Conservation (phyloP, 768 basidiomycete genomes). For the Dentipellis fragilis region DNA sequence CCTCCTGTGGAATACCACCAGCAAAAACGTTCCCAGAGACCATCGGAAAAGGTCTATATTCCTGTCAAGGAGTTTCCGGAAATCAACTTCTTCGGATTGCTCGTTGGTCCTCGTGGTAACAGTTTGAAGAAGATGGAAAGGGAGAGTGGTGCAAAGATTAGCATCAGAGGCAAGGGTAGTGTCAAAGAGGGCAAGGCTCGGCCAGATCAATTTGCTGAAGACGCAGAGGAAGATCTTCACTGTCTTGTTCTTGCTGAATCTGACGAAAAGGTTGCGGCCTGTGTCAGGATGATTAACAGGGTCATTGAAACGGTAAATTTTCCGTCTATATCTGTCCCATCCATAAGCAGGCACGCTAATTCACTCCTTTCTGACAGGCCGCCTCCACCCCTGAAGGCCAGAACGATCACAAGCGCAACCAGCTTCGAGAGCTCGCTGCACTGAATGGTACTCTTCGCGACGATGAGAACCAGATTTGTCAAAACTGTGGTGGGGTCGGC, state of each 20-base stretch:
- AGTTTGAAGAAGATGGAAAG: conserved; percentile 99
- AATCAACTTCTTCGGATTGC: conserved; percentile 98
- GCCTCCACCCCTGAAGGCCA: conserved; percentile 98
- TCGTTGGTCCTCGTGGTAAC: conserved; percentile 97
- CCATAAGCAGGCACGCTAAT: background rate
- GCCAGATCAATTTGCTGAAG: conserved; percentile 89
- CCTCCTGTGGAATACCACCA: conserved; percentile 96
- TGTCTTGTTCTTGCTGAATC: conserved; percentile 91
- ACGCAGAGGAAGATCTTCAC: conserved; percentile 97
- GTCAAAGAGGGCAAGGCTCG: conserved; percentile 98
- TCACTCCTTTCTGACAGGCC: conserved; percentile 44
- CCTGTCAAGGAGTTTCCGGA: conserved; percentile 99
- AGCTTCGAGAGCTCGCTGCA: conserved; percentile 94
- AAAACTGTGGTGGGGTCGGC: conserved; percentile 89
- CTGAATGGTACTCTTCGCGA: conserved; percentile 98
- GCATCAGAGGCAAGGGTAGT: conserved; percentile 95
- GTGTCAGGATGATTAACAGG: conserved; percentile 92
- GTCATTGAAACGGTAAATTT: conserved; percentile 91
- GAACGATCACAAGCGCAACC: conserved; percentile 98
- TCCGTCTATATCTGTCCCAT: background rate
- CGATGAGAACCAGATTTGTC: conserved; percentile 98
- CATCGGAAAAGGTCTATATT: conserved; percentile 97
- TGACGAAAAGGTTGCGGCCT: conserved; percentile 83
- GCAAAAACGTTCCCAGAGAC: conserved; percentile 86
- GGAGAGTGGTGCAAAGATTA: conserved; percentile 96